Conservation (phyloP, 345 rosid species). For the Brassica nigra region DNA sequence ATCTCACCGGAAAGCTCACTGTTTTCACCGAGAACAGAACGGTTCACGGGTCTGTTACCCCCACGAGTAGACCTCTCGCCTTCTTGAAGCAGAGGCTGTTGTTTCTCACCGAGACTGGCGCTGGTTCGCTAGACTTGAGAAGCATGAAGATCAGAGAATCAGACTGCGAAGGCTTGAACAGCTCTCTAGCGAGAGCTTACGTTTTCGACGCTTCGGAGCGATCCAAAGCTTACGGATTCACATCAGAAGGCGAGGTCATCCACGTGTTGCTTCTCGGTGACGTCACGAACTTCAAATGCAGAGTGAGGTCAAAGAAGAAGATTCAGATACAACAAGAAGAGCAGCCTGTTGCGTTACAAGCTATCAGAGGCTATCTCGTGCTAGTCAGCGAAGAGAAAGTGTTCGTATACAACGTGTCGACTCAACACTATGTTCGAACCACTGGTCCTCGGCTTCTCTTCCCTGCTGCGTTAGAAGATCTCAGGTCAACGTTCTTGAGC, state of each 20-base stretch:
- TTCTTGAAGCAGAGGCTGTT: constrained; percentile 91
- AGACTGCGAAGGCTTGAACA: constrained; percentile 83
- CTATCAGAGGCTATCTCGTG: constrained; percentile 83
- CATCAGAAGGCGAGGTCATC: constrained; percentile 80
- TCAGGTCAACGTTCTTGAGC: constrained; percentile 71
- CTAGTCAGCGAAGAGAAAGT: constrained; percentile 62
- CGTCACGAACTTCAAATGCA: constrained; percentile 83
- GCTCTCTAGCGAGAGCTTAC: constrained; percentile 60
- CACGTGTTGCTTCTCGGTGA: constrained; percentile 80
- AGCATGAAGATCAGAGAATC: constrained; percentile 86
- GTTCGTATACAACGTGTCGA: constrained; percentile 76
- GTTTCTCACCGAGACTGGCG: constrained; percentile 88
- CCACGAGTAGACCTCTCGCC: constrained; percentile 65
- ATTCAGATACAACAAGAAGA: constrained; percentile 53
- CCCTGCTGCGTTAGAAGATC: constrained; percentile 72
- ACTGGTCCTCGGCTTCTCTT: constrained; percentile 75
- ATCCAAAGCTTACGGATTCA: constrained; percentile 93
- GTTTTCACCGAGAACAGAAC: constrained; percentile 75
- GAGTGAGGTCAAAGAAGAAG: constrained; percentile 83
- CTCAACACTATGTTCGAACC: constrained; percentile 72
- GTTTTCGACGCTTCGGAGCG: constrained; percentile 78
- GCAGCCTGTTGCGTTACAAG: constrained; percentile 73
- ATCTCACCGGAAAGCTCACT: constrained; percentile 61
- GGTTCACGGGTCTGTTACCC: constrained; percentile 66
- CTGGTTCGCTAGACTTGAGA: constrained; percentile 91